Evolutionary conservation across 1,139 yeast genomes (phyloP), one percentile per base, ranked within the genome.

Genomic region (Scheffersomyces segobiensis): DNA sequence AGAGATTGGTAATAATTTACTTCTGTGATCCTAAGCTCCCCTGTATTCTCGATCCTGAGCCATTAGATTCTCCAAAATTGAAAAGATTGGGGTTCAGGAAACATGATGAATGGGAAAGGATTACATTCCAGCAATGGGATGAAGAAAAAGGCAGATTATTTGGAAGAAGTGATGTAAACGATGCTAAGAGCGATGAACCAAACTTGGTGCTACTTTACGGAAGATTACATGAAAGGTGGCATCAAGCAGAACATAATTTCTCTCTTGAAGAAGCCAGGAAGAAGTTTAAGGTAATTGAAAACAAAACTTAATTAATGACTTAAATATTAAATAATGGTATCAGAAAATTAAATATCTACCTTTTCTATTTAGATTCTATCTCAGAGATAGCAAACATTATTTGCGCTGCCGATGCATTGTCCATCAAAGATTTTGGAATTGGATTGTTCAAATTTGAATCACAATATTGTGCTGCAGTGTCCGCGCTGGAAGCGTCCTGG

Each of bases 341-440:
- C 21, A 10, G 14, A 19, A 17, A 48, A 48, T 48, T 49, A 20
- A 20, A 49, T 49, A 49, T 49, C 42, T 32, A 32, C 21, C 52
- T 19, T 14, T 7, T 49, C 19, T 20, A 49, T 20, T 21, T 32
- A 19, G 48, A 49, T 32, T 22, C 21, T n/a, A 60, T 51, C 47
- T 58, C 57, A 18, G 52, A 48, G 46, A 61, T 49, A 49, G 55
- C 68, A 57, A 67, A 66, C 49, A 69, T 67, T 2, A 72, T 65
- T 60, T 72, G 75, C 2, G 74, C 73, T 18, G 67, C 71, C 24
- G 74, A 67, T 4, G 67, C 72, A 58, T 71, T 66, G 55, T 63
- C 67, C 62, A 72, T 59, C 49, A 71, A 66, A n/a, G 65, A 59
- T 52, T 63, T 61, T 46, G 57, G 60, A 12, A 64, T 60, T 17